These are phyloP conservation scores for Corinectria fuckeliana DNA, from an alignment of 2,329 filamentous ascomycete genomes.

Conservation along the genomic window DNA sequence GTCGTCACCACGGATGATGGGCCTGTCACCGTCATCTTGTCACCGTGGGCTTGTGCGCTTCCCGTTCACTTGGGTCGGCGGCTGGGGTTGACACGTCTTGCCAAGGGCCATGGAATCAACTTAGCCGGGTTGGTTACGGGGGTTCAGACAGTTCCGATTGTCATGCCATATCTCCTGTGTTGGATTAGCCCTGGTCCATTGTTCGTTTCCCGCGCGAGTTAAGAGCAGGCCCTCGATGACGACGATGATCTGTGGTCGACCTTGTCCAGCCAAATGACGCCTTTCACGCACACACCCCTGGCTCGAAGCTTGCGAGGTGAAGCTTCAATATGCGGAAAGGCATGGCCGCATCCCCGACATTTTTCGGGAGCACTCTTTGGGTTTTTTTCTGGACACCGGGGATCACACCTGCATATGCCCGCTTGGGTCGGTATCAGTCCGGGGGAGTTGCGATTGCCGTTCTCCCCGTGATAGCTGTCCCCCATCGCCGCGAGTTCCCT, in stretches of 20 bases:
- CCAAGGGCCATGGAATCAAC: background rate
- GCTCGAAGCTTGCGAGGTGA: slow-evolving; percentile 4
- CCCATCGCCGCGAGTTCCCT: too few species aligned
- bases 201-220: background rate
- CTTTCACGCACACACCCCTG: background rate
- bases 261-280: slow-evolving; percentile 2
- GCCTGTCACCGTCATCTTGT: slow-evolving; percentile 12
- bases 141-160: background rate
- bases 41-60: slow-evolving; percentile 21
- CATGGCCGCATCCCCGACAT: slow-evolving; percentile 21
- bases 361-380: slow-evolving; percentile 13
- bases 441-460: background rate
- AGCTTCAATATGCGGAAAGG: slow-evolving; percentile 8
- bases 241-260: background rate
- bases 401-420: slow-evolving; percentile 31
- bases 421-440: slow-evolving; percentile 11
- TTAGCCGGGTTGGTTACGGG: slow-evolving; percentile 3
- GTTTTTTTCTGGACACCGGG: slow-evolving; percentile 23
- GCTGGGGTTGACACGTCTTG: slow-evolving; percentile 11
- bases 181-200: background rate
- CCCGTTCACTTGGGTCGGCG: slow-evolving; percentile 25
- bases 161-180: background rate
- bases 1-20: too few species aligned
- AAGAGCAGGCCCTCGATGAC: background rate
- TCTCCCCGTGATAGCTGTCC: background rate